Evolutionary conservation across 2,329 filamentous ascomycete species (phyloP).

Genomic region (Tolypocladium pustulatum): DNA sequence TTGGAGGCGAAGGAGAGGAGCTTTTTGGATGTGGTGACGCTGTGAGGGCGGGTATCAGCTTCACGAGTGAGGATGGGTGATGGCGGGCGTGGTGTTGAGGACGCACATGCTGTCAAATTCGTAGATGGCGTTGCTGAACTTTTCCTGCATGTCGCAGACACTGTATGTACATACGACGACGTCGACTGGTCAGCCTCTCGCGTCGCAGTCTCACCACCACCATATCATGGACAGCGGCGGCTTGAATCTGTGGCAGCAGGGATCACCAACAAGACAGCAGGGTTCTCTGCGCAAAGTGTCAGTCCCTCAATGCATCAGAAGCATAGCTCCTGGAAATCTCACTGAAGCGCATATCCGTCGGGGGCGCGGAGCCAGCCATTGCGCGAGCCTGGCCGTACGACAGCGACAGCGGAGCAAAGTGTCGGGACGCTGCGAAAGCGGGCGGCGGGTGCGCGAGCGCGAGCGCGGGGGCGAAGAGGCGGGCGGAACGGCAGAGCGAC

Average conservation of each 20-base stretch:
- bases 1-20: constrained; percentile 53
- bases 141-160: constrained; percentile 91
- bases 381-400: neutral
- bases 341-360: constrained; percentile 21
- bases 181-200: neutral
- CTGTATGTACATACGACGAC: constrained; percentile 50
- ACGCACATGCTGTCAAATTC: constrained; percentile 72
- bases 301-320: neutral
- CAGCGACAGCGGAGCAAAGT: neutral
- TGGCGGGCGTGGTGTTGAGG: neutral
- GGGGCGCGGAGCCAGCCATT: constrained; percentile 4
- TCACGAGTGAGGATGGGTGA: neutral
- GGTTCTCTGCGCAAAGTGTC: constrained; percentile 25
- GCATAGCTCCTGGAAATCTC: constrained; percentile 5
- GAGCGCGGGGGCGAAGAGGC: neutral
- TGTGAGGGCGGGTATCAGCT: constrained; percentile 17
- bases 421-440: neutral
- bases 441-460: neutral
- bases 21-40: constrained; percentile 57
- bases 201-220: neutral
- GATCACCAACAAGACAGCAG: constrained; percentile 37
- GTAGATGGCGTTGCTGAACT: constrained; percentile 73
- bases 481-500: neutral
- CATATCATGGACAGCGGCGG: no score
- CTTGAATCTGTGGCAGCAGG: neutral